Percentiles rank a stretch among this genome's conserved stretches.
phyloP scores from a whole-genome alignment of 331 rosid species.

The Malus hybrid region DNA sequence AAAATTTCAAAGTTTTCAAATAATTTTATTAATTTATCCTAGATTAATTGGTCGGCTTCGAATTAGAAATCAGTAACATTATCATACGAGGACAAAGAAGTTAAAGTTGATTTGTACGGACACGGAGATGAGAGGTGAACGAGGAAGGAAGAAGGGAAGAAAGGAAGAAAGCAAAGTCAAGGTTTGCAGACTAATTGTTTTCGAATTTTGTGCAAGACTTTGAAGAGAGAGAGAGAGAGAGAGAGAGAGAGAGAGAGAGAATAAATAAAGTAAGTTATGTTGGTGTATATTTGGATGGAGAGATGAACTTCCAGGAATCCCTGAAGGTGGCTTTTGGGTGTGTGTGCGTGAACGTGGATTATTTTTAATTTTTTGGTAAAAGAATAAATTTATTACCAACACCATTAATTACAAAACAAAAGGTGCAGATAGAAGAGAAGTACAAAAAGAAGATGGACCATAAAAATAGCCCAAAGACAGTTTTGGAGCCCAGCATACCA shows the following conservation, averaged over 20 bases:
- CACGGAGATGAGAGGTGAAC: background rate
- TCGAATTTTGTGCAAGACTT: background rate
- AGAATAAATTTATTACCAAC: no score
- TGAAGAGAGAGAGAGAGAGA: background rate
- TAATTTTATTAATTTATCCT: no score
- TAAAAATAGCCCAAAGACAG: no score
- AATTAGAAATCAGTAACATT: constrained; percentile 5
- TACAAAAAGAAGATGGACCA: no score
- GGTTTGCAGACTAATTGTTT: background rate
- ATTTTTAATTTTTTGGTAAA: no score
- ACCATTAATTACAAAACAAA: no score
- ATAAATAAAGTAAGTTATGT: constrained; percentile 12
- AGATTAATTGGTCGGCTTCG: background rate
- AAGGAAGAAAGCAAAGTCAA: background rate
- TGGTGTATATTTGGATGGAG: background rate
- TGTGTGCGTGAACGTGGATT: no score
- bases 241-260: no score
- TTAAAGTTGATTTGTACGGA: background rate
- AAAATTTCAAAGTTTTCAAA: no score
- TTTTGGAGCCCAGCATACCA: no score
- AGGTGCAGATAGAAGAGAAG: no score
- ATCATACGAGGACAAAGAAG: background rate
- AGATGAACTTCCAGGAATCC: constrained; percentile 24
- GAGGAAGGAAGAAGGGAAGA: background rate
- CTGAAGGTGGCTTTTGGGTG: no score